Evolutionary conservation across 2,329 filamentous ascomycete species (phyloP).

Genomic region (Periglandula ipomoeae): DNA sequence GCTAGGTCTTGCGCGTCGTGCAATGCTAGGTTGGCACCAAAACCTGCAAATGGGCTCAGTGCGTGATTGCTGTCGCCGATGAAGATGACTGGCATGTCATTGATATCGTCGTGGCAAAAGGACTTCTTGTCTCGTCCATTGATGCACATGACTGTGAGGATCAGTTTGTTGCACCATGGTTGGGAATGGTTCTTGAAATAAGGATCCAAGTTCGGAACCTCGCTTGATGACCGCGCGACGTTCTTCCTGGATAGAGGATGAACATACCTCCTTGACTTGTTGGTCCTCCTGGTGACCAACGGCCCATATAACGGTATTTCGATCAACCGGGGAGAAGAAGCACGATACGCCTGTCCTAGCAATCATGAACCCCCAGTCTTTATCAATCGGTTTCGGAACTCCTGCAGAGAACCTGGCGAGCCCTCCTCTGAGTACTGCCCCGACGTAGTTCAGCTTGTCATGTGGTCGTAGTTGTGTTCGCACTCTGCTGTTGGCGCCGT

Average conservation of each 20-base stretch:
- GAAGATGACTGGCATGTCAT: constrained; percentile 26
- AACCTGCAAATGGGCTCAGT: constrained; percentile 38
- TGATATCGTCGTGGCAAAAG: constrained; percentile 25
- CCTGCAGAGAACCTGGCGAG: constrained; percentile 21
- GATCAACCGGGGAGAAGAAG: constrained; percentile 31
- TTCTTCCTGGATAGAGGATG: constrained; percentile 13
- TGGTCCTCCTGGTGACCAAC: constrained; percentile 21
- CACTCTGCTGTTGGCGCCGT: constrained; percentile 30
- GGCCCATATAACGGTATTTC: constrained; percentile 27
- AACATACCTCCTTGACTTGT: constrained; percentile 11
- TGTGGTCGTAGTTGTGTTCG: constrained; percentile 24
- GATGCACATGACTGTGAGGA: constrained; percentile 26
- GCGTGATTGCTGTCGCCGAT: constrained; percentile 43
- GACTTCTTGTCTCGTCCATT: constrained; percentile 35
- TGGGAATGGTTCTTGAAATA: constrained; percentile 29
- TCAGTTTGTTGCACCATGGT: constrained; percentile 31
- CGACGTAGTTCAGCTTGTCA: constrained; percentile 25
- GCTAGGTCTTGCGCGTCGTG: constrained; percentile 39
- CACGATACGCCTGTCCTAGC: constrained; percentile 24
- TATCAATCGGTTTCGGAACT: constrained; percentile 20
- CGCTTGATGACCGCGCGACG: constrained; percentile 21
- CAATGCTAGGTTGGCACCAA: constrained; percentile 38
- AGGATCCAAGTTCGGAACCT: constrained; percentile 21
- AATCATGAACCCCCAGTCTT: constrained; percentile 26
- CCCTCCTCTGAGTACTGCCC: constrained; percentile 25